These are phyloP conservation scores for Gyrodon lividus DNA, from an alignment of 768 basidiomycete genomes.

Conservation along the genomic window DNA sequence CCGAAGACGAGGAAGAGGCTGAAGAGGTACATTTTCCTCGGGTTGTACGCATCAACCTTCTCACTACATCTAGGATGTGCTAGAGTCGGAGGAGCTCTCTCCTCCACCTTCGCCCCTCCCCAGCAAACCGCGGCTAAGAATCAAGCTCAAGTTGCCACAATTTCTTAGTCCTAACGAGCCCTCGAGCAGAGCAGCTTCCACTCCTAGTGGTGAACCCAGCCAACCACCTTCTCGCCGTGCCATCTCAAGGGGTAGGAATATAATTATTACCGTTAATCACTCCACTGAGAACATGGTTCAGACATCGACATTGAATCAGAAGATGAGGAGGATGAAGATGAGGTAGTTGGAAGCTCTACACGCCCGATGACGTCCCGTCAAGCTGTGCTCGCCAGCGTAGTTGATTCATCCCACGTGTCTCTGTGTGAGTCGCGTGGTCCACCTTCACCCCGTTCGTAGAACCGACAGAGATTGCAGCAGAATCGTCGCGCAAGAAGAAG, in stretches of 20 bases:
- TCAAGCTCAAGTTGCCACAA: slow-evolving; percentile 57
- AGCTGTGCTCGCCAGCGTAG: slow-evolving; percentile 68
- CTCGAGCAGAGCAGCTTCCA: slow-evolving; percentile 28
- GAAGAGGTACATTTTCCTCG: slow-evolving; percentile 17
- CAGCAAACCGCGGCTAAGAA: slow-evolving; percentile 51
- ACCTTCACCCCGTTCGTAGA: background rate
- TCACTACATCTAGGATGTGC: slow-evolving; percentile 21
- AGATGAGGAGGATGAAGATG: slow-evolving; percentile 42
- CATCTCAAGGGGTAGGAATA: slow-evolving; percentile 21
- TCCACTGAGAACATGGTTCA: slow-evolving; percentile 8
- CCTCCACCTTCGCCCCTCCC: slow-evolving; percentile 29
- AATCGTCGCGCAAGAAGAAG: slow-evolving; percentile 50
- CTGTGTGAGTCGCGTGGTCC: slow-evolving; percentile 39
- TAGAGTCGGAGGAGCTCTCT: slow-evolving; percentile 35
- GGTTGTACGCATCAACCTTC: slow-evolving; percentile 13
- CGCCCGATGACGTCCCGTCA: slow-evolving; percentile 59
- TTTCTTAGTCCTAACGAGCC: slow-evolving; percentile 33
- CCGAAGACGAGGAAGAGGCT: slow-evolving; percentile 32
- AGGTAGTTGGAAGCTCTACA: slow-evolving; percentile 30
- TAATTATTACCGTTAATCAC: background rate
- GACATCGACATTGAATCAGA: slow-evolving; percentile 44
- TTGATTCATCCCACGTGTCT: slow-evolving; percentile 67
- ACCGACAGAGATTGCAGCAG: slow-evolving; percentile 1
- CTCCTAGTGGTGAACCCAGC: slow-evolving; percentile 23
- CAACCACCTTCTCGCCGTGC: slow-evolving; percentile 26